Evolutionary conservation across 192 early-diverging fungal genomes (phyloP), one percentile per base, ranked within the genome.

Genomic region (Coemansia umbellata): DNA sequence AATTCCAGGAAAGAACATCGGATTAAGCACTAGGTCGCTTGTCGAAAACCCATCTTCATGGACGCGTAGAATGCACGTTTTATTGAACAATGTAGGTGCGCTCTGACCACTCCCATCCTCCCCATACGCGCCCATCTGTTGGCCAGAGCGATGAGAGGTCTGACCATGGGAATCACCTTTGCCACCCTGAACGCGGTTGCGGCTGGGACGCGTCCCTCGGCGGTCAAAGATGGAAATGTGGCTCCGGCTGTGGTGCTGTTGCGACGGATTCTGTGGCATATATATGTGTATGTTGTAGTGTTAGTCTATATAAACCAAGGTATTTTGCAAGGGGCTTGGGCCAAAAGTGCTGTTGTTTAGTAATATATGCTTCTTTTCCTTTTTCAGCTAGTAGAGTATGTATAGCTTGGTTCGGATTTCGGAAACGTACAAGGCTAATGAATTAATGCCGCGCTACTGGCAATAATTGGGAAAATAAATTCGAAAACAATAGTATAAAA

Each of bases 201-300:
- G 58, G 17, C 55, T 37, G 2, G 63, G 47, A 50, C 48, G 55
- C 23, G 61, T 54, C 14, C 70, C 63, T 8, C 63, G 57, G 5
- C 70, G 48, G 54, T 66, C 63, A 35, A 74, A 74, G 40, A 74
- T 74, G 14, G 70, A 74, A 27, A 66, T 58, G 31, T 58, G 69
- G 28, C 39, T 41, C 5, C 15, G 33, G 35, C 57, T 43, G 21
- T 51, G 45, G 3, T 47, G 27, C 17, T 32, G 53, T 27, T 32
- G 30, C 43, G 40, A 32, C 37, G 35, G n/a, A 5, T 32, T 51
- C 24, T 56, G 52, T 24, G 52, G 61, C 57, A 72, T 65, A 24
- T 47, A 19, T 42, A 36, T 47, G 4, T 37, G n/a, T n/a, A n/a
- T n/a, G n/a, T n/a, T n/a, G n/a, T n/a, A n/a, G n/a, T n/a, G n/a